These are phyloP conservation scores for Auriscalpium microsporum DNA, from an alignment of 768 basidiomycete genomes.

Conservation along the genomic window DNA sequence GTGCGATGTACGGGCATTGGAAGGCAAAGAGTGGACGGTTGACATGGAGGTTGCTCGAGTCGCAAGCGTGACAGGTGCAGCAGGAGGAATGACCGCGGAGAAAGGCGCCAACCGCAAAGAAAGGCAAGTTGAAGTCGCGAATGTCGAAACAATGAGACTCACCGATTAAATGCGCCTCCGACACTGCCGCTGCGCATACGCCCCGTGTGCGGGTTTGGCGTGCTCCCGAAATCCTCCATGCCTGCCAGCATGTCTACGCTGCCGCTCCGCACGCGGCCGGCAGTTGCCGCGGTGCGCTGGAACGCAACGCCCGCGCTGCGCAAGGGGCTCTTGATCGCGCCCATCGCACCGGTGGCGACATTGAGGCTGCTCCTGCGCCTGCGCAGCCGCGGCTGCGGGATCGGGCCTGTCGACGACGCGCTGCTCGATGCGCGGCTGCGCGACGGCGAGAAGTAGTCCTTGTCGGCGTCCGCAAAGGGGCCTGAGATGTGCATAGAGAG, in stretches of 20 bases:
- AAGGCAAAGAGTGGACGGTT: too few species aligned
- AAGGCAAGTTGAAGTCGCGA: background rate
- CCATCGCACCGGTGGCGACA: slow-evolving; percentile 43
- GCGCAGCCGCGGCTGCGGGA: slow-evolving; percentile 36
- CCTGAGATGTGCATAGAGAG: slow-evolving; percentile 11
- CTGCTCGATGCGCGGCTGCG: slow-evolving; percentile 19
- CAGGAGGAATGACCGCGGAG: too few species aligned
- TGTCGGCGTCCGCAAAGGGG: slow-evolving; percentile 19
- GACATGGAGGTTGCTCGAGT: too few species aligned
- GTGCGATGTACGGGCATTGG: too few species aligned
- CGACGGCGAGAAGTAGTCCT: slow-evolving; percentile 20
- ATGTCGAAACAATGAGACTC: background rate
- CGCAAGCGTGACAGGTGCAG: too few species aligned
- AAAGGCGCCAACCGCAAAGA: too few species aligned
- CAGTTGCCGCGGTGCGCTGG: slow-evolving; percentile 32
- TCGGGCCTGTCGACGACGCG: slow-evolving; percentile 6
- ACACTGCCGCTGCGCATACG: slow-evolving; percentile 11
- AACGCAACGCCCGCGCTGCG: slow-evolving; percentile 42
- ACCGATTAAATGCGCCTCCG: slow-evolving; percentile 6
- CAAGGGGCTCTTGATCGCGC: slow-evolving; percentile 47
- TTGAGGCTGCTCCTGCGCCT: slow-evolving; percentile 59
- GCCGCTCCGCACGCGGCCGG: slow-evolving; percentile 7
- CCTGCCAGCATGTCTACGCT: slow-evolving; percentile 1
- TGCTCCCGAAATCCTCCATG: background rate
- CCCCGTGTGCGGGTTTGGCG: background rate